phyloP scores from a whole-genome alignment of 495 filamentous ascomycete species.

The Hyphodiscus hymeniophilus region DNA sequence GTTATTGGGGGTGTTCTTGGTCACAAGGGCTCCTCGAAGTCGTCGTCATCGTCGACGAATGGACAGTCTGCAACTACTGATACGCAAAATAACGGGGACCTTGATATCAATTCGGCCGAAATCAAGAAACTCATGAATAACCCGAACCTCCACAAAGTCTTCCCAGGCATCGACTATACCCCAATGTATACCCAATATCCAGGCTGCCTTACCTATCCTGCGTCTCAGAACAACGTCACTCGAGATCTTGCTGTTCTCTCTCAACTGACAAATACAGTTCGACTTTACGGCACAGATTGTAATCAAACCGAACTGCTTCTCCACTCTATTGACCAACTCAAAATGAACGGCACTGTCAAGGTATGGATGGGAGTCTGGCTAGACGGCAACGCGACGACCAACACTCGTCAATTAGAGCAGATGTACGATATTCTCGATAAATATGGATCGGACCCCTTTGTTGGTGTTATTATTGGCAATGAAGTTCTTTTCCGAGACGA shows the following conservation, averaged over 20 bases:
- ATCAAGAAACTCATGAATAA: constrained; percentile 81
- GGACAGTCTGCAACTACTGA: constrained; percentile 31
- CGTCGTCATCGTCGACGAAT: not conserved
- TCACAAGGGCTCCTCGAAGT: constrained; percentile 22
- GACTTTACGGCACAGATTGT: constrained; percentile 94
- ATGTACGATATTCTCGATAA: constrained; percentile 74
- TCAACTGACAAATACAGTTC: constrained; percentile 81
- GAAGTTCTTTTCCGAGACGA: constrained; percentile 82
- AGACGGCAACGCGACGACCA: constrained; percentile 76
- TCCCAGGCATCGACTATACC: constrained; percentile 96
- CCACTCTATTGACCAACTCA: constrained; percentile 67
- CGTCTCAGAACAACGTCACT: constrained; percentile 90
- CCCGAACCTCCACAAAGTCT: constrained; percentile 76
- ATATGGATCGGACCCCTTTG: constrained; percentile 59
- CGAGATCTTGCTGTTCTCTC: constrained; percentile 85
- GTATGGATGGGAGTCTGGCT: constrained; percentile 97
- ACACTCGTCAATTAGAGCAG: constrained; percentile 66
- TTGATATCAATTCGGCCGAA: constrained; percentile 65
- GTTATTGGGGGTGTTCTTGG: constrained; percentile 61
- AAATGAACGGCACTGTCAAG: constrained; percentile 65
- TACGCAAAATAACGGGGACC: constrained; percentile 50
- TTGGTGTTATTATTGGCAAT: constrained; percentile 87
- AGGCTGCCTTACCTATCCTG: constrained; percentile 66
- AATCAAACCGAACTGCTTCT: constrained; percentile 96
- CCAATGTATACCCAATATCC: constrained; percentile 88